Evolutionary conservation across 2,329 filamentous ascomycete species (phyloP).

Genomic region (Fusarium anthophilum): DNA sequence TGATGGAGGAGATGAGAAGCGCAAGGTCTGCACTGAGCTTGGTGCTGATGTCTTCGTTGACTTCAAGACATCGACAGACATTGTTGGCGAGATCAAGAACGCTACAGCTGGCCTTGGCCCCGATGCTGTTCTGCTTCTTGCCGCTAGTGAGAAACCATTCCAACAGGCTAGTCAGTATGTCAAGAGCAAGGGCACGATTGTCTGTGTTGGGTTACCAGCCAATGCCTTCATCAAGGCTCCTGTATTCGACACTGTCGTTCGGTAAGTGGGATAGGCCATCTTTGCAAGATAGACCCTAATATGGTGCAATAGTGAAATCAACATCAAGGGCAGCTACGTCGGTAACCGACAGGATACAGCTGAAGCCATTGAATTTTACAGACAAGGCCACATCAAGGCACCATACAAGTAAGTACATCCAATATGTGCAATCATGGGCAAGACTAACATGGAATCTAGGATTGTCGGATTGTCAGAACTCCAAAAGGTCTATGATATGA

Average conservation of each 20-base stretch:
- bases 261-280: conserved; percentile 2
- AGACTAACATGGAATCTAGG: conserved; percentile 41
- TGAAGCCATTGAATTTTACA: conserved; percentile 89
- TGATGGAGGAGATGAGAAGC: conserved; percentile 85
- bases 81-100: conserved; percentile 79
- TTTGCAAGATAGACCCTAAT: background rate
- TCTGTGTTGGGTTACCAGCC: conserved; percentile 88
- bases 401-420: conserved; percentile 69
- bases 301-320: conserved; percentile 71
- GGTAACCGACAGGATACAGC: conserved; percentile 85
- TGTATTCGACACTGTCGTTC: conserved; percentile 84
- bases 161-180: conserved; percentile 89
- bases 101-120: conserved; percentile 79
- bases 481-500: conserved; percentile 76
- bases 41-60: conserved; percentile 80
- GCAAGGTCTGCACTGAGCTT: conserved; percentile 71
- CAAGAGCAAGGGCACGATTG: conserved; percentile 78
- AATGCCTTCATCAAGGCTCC: conserved; percentile 81
- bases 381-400: conserved; percentile 80
- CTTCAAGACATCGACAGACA: conserved; percentile 76
- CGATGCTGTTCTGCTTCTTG: conserved; percentile 84
- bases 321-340: conserved; percentile 88
- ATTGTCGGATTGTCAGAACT: conserved; percentile 79
- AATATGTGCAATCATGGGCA: fast-evolving
- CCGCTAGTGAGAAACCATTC: conserved; percentile 88